A percentile compares a stretch with the other conserved stretches of the same genome.
Conservation (phyloP, 1,284 basidiomycete species). For the Heterobasidion annosum region DNA sequence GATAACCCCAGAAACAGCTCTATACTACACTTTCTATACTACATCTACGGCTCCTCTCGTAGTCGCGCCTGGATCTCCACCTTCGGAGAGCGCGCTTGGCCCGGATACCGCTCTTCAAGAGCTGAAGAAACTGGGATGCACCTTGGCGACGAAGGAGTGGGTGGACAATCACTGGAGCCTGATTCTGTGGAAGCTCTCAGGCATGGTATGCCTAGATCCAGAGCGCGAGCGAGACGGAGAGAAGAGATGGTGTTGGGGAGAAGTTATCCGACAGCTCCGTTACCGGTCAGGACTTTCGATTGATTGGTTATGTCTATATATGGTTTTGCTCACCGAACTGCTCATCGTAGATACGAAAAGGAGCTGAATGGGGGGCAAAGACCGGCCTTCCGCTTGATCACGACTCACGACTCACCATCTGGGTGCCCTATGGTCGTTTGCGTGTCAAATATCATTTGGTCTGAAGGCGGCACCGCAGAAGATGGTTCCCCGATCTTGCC, state of each 20-base stretch:
- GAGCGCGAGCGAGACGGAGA: constrained; percentile 37
- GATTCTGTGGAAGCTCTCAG: constrained; percentile 92
- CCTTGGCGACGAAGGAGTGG: constrained; percentile 68
- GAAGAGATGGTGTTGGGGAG: constrained; percentile 72
- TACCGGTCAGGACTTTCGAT: constrained; percentile 55
- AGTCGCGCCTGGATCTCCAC: constrained; percentile 7
- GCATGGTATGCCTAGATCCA: constrained; percentile 70
- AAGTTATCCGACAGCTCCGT: constrained; percentile 74
- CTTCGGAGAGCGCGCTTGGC: constrained; percentile 27
- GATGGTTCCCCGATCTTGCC: constrained; percentile 28
- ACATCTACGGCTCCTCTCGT: constrained; percentile 10
- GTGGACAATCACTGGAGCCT: constrained; percentile 87
- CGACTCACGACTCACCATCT: constrained; percentile 68
- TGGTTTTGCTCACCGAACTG: not conserved
- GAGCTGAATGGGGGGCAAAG: constrained; percentile 77
- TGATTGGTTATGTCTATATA: not conserved
- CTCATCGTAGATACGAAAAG: constrained; percentile 70
- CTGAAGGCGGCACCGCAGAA: constrained; percentile 26
- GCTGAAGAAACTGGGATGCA: constrained; percentile 44
- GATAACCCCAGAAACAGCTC: constrained; percentile 49
- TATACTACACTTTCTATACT: constrained; percentile 57
- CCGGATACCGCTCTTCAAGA: constrained; percentile 42
- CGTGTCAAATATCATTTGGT: constrained; percentile 64
- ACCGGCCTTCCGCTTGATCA: constrained; percentile 72
- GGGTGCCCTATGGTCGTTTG: constrained; percentile 77